Base-by-base conservation (phyloP, 192 early-diverging fungal genomes). In the Neocallimastix lanati region DNA sequence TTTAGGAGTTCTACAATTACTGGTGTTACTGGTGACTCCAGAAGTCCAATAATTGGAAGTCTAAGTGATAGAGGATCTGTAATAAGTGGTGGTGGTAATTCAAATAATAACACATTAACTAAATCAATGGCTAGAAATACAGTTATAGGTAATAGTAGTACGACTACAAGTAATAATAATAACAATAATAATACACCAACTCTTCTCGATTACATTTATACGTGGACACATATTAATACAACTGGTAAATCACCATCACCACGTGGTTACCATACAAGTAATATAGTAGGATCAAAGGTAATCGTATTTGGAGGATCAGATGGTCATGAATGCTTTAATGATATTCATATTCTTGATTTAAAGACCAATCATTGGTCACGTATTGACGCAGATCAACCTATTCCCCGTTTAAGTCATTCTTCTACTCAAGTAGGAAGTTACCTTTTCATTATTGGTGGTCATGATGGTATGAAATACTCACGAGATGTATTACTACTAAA, bases 381-480 rank as follows among this genome's bases (percentile, higher is more conserved):
- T 58, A 83, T 94, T 28, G 82, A 91, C 0, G 85, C 92, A 33
- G 89, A 93, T 76, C 86, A 89, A 58, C 84, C 86, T 21, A 78
- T 92, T 40, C 93, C 92, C 37, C 90, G 95, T 29, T 85, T 96
- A 29, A 91, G 93, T 9, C 95, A 96, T 81, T 89, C 94, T n/a
- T 87, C 94, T 7, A 94, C 93, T 28, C 93, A 93, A 80, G 93
- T 96, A 2, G 95, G 95, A 27, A 93, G 93, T 76, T 96, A 96
- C 83, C 82, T 96, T 76, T 96, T 94, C 86, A 87, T 96, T 27
- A 83, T 96, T 79, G 92, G 94, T 29, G 95, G 95, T 2, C 95
- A 96, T 84, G 94, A 96, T 79, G 95, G 95, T 12, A 84, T 87
- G 25, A 85, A 87, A 30, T 96, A 96, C 82, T 92, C 93, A 16